Evolutionary conservation across 805 yeast genomes (phyloP), one percentile per base, ranked within the genome.

Genomic region (Diddensiella caesifluorescens): DNA sequence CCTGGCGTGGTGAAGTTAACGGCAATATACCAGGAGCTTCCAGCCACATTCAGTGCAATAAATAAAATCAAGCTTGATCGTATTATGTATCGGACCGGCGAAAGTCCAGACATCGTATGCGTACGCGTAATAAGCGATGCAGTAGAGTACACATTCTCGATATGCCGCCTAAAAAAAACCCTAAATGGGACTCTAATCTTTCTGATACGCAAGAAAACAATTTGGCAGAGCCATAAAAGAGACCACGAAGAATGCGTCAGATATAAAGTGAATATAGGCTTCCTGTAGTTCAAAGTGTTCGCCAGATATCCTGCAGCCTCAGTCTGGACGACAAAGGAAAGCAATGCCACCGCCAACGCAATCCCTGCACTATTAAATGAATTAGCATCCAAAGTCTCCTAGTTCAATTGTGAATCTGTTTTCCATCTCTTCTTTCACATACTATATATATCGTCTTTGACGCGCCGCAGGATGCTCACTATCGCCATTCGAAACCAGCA

Each of bases 11-110:
- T 79, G 56, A 83, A 63, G 22, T 79, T 70, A 78, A 87, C 84
- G 7, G 95, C 83, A 13, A 83, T 73, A 57, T 85, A 87, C 95
- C 95, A 86, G 1, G 95, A 76, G 15, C 75, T 67, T 1, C 94
- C 95, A 0, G 95, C 95, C 1, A 77, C 46, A 15, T 83, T 83
- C 46, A 86, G 66, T 4, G 86, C 73, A 5, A 74, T 22, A 2
- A 83, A 71, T 22, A 83, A 64, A 2, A 71, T 38, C 2, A 69
- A 60, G 3, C 75, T 59, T 19, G 70, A 63, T 28, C 52, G 51
- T 27, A 72, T 50, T 10, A 83, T 63, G 56, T 79, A 76, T 34
- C 53, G 56, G 43, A 77, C 56, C 0, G 83, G 38, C 31, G 35
- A 29, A 25, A 41, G 61, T 65, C 22, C 67, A 19, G 46, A 38